These are phyloP conservation scores for Capsicum baccatum DNA, from an alignment of 257 asterid genomes.

Conservation along the genomic window DNA sequence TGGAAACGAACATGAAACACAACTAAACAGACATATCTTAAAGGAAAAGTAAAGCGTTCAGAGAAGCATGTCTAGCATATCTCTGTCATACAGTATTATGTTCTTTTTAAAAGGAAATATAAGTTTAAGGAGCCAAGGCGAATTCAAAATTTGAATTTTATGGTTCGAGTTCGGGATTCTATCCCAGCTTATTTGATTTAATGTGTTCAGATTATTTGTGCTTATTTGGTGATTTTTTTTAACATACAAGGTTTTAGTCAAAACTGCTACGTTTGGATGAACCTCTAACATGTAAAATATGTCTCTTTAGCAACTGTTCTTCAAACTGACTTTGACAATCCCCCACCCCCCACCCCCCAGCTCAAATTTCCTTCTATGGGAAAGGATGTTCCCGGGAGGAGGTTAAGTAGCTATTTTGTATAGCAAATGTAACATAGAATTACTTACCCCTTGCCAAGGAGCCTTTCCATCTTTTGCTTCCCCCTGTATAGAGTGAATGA, in stretches of 20 bases:
- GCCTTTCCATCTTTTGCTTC: conserved; percentile 59
- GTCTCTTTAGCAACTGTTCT: background rate
- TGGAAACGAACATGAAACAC: background rate
- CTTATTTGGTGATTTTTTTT: background rate
- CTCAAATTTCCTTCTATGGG: background rate
- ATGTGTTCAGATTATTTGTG: background rate
- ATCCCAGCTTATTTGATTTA: no score
- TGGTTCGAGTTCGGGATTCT: no score
- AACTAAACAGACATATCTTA: background rate
- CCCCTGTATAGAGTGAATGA: conserved; percentile 51
- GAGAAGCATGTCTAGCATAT: background rate
- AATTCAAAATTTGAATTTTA: no score
- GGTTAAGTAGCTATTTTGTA: background rate
- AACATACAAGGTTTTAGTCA: background rate
- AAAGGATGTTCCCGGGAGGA: background rate
- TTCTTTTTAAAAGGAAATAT: background rate
- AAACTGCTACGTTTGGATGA: background rate
- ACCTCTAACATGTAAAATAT: background rate
- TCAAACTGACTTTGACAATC: no score
- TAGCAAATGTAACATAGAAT: conserved; percentile 12
- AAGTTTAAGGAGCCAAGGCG: background rate
- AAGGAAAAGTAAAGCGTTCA: background rate
- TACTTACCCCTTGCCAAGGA: conserved; percentile 83
- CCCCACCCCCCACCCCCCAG: background rate
- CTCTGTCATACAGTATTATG: background rate